phyloP scores from a whole-genome alignment of 129 eudicot species.

The Solidago caesia region DNA sequence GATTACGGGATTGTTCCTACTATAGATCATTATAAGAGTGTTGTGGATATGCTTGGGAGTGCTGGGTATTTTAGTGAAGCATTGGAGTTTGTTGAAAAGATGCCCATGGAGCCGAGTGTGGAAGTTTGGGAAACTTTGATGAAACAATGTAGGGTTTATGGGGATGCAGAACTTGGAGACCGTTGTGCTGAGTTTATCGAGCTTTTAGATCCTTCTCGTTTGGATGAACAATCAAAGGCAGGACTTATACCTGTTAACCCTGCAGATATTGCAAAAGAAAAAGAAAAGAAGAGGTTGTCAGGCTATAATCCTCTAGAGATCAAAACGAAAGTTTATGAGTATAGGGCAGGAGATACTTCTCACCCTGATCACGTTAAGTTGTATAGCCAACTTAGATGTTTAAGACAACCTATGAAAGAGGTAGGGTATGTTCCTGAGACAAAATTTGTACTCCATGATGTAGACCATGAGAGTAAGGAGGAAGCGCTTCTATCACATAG shows the following conservation, averaged over 20 bases:
- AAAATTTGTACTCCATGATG: slow-evolving; percentile 31
- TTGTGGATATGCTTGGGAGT: slow-evolving; percentile 38
- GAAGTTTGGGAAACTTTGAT: slow-evolving; percentile 1
- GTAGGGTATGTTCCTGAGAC: slow-evolving; percentile 18
- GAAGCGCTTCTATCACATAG: slow-evolving; percentile 44
- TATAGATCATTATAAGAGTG: slow-evolving; percentile 26
- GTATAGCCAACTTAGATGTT: slow-evolving; percentile 31
- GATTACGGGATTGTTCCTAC: slow-evolving; percentile 24
- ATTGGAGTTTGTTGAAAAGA: slow-evolving; percentile 13
- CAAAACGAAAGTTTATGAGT: too few relatives aligned
- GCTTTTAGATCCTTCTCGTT: slow-evolving; percentile 32
- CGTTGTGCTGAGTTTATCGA: slow-evolving; percentile 32
- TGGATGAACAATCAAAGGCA: slow-evolving; percentile 31
- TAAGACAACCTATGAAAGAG: slow-evolving; percentile 42
- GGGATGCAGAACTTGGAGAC: slow-evolving; percentile 33
- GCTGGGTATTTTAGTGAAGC: slow-evolving; percentile 38
- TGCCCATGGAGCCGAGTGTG: slow-evolving; percentile 26
- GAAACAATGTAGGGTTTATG: slow-evolving; percentile 28
- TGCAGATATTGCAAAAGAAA: slow-evolving; percentile 30
- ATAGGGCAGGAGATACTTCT: too few relatives aligned
- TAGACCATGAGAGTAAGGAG: slow-evolving; percentile 38
- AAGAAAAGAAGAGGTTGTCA: slow-evolving; percentile 14
- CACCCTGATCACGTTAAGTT: too few relatives aligned
- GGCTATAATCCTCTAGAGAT: too few relatives aligned
- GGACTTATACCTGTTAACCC: slow-evolving; percentile 26